Base-by-base conservation (phyloP, 2,329 filamentous ascomycete genomes). In the Cytospora paraplurivora region DNA sequence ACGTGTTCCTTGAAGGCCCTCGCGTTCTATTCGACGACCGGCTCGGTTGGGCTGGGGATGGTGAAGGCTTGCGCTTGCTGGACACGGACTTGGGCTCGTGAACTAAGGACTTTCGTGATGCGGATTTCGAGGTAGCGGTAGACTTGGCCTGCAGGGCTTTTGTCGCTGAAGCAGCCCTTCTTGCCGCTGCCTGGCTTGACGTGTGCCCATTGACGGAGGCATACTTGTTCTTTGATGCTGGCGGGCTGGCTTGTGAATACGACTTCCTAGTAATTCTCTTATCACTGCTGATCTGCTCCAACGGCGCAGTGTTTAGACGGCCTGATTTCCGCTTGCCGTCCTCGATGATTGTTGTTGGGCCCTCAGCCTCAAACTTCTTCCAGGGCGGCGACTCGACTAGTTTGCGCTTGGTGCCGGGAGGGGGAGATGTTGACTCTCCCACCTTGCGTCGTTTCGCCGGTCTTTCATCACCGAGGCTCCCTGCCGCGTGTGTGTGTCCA, bases 281-380 rank as follows among this genome's bases (percentile, higher is more conserved):
- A 59, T 79, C 78, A 47, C 77, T 77, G 17, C 80, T 77, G 65
- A 82, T 81, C 50, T 84, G 69, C 66, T 87, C 84, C 35, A 83
- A 66, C 19, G 85, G 84, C 15, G 86, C 71, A 2, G 74, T 73
- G 71, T 89, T 89, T 70, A 86, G 85, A 66, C 87, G 83, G 49
- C 86, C 86, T 27, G 87, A 90, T 71, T 87, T 88, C 65, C 87
- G 83, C 67, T 83, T 83, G 56, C 91, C 92, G 84, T 83, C 90
- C 78, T 83, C 85, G 53, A 90, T 85, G 73, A 96, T 93, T 0
- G 91, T 90, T 4, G 94, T 95, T 27, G 95, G 95, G 0, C 95
- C 95, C 34, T 96, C 91, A 49, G 90, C 92, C 64, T 85, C 85
- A 67, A 91, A 85, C 72, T 87, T 91, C 79, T 95, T 98, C 95